A percentile compares a stretch with the other conserved stretches of the same genome.
Evolutionary conservation across 2,329 filamentous ascomycete species (phyloP).

Genomic region (Rutstroemia sp.): DNA sequence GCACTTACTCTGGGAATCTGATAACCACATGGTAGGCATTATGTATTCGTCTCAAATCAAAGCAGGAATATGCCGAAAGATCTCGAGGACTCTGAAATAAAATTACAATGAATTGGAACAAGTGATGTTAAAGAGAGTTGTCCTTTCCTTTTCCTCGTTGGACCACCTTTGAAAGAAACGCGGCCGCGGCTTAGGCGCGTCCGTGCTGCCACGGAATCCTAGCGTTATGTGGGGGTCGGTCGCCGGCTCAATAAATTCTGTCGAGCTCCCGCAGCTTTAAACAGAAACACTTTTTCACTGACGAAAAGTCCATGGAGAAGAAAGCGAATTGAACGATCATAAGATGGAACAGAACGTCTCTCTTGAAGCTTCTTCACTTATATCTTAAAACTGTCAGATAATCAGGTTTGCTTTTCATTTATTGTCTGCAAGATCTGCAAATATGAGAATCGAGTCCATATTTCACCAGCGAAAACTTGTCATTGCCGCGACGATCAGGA

Average conservation of each 20-base stretch:
- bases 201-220: conserved; percentile 2
- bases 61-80: background rate
- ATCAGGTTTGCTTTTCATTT: background rate
- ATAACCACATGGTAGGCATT: conserved; percentile 74
- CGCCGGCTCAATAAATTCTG: conserved; percentile 7
- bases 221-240: background rate
- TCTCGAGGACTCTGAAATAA: background rate
- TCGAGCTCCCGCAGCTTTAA: background rate
- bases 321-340: too few species aligned
- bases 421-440: background rate
- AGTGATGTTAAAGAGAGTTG: conserved; percentile 1
- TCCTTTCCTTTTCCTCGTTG: conserved; percentile 3
- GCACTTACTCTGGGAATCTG: conserved; percentile 83
- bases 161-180: conserved; percentile 3
- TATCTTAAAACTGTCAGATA: too few species aligned
- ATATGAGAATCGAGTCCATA: background rate
- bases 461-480: conserved; percentile 1
- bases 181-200: conserved; percentile 2
- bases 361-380: too few species aligned
- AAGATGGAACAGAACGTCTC: too few species aligned
- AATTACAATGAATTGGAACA: background rate
- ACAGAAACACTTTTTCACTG: background rate
- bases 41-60: conserved; percentile 12
- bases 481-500: conserved; percentile 30
- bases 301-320: too few species aligned